Evolutionary conservation across 805 yeast species (phyloP).

Genomic region (Saccharomycopsis microspora): DNA sequence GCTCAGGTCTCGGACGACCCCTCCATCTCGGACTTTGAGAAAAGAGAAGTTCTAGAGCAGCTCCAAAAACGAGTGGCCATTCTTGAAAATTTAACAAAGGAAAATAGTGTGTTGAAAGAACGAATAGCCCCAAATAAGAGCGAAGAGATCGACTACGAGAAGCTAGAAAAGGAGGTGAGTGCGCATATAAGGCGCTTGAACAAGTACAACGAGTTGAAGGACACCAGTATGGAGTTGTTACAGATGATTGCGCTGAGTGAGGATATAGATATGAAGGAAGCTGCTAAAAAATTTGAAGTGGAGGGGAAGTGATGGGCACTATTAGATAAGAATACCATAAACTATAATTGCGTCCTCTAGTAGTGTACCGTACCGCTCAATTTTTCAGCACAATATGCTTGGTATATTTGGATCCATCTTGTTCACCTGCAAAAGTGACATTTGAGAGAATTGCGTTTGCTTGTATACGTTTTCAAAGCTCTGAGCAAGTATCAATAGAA

Average conservation of each 20-base stretch:
- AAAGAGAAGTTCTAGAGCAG: neutral
- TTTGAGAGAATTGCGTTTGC: no score
- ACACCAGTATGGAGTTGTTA: conserved; percentile 2
- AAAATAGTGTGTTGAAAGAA: neutral
- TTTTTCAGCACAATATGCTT: no score
- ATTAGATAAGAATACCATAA: no score
- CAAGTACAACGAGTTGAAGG: conserved; percentile 3
- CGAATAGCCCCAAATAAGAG: no score
- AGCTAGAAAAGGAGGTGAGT: neutral
- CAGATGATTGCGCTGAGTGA: neutral
- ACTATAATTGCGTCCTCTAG: no score
- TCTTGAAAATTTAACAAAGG: neutral
- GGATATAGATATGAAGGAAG: neutral
- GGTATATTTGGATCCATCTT: no score
- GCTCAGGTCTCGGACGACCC: neutral
- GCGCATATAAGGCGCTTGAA: conserved; percentile 1
- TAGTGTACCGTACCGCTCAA: no score
- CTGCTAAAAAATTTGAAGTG: neutral
- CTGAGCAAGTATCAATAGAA: no score
- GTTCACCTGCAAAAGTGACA: no score
- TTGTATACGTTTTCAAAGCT: no score
- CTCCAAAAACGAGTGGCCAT: neutral
- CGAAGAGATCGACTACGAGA: neutral
- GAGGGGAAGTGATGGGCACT: neutral
- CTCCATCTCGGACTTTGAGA: neutral